Base-by-base conservation (phyloP, 371 early-diverging fungal genomes). In the Mortierella sp. region DNA sequence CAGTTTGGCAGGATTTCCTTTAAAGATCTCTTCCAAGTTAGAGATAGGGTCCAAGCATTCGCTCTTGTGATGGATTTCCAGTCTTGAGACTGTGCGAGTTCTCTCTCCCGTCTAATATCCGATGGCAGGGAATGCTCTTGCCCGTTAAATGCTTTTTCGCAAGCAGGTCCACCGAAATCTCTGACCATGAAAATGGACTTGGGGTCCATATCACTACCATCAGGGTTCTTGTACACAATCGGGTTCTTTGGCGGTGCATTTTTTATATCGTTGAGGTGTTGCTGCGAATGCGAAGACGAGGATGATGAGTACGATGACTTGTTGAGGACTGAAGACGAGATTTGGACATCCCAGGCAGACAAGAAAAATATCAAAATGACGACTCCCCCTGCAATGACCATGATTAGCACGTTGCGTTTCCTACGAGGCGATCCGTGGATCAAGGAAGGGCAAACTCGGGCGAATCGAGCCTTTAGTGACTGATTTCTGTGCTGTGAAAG, bases 1-100 rank as follows among this genome's bases (percentile, higher is more conserved):
- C 74, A 80, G 62, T 74, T 80, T 56, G 80, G 80, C 12, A 80
- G 35, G 26, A 68, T 67, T 31, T 26, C 9, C 65, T 80, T 80
- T 22, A 74, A 57, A 10, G 57, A 28, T 34, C 71, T 40, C 62
- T 75, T 80, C 80, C 80, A 80, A 10, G 64, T 53, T 10, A 80
- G 47, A 6, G 74, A 70, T 35, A 70, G 13, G 2, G 54, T 47
- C 59, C 61, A 80, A 43, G 75, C 62, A 19, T 66, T 45, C 12
- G 40, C 57, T 32, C 54, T 66, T 4, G 64, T 58, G 29, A 70
- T 57, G 0, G 32, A 40, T 19, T n/a, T 10, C 80, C 74, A 75
- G 6, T 47, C 26, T 28, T 66, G 55, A 1, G 17, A 26, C 15
- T 64, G 70, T 34, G 43, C 43, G 17, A n/a, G 45, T 3, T 79